Conservation (phyloP, 2,329 filamentous ascomycete species). For the Neospermospora avenae region DNA sequence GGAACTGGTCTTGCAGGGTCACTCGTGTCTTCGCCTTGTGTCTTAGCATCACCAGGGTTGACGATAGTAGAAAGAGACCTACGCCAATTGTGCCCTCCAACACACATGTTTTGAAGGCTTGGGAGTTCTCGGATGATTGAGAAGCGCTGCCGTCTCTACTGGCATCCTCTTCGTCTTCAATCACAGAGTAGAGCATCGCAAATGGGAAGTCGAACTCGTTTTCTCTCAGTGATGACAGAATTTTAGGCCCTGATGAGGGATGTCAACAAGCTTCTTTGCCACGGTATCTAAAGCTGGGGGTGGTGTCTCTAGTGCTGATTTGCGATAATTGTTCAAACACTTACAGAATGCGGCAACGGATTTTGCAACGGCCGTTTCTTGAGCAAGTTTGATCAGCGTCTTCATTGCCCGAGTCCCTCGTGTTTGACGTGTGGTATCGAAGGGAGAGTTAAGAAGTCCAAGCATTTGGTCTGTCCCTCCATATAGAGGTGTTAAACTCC, state of each 20-base stretch:
- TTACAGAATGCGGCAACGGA: conserved; percentile 67
- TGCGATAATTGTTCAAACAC: neutral
- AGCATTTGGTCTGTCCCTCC: conserved; percentile 69
- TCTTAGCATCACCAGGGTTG: too few species aligned
- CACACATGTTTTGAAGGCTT: conserved; percentile 60
- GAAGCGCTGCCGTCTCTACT: conserved; percentile 59
- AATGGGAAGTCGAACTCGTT: conserved; percentile 76
- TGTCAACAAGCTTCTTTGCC: neutral
- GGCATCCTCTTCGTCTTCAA: conserved; percentile 53
- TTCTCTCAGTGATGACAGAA: conserved; percentile 63
- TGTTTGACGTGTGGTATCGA: conserved; percentile 74
- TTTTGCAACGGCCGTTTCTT: conserved; percentile 66
- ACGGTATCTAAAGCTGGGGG: neutral
- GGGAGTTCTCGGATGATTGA: conserved; percentile 52
- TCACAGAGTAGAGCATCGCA: conserved; percentile 71
- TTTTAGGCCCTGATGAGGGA: conserved; percentile 45
- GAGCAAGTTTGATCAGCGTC: conserved; percentile 71
- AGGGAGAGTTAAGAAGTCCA: conserved; percentile 75
- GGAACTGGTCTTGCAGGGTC: too few species aligned
- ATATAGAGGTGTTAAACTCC: conserved; percentile 75
- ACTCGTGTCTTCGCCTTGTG: too few species aligned
- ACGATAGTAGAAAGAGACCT: neutral
- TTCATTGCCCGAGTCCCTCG: conserved; percentile 75
- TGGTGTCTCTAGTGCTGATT: neutral
- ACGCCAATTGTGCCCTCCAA: conserved; percentile 67